Conservation (phyloP, 2,329 filamentous ascomycete species). For the Phialemonium atrogriseum region DNA sequence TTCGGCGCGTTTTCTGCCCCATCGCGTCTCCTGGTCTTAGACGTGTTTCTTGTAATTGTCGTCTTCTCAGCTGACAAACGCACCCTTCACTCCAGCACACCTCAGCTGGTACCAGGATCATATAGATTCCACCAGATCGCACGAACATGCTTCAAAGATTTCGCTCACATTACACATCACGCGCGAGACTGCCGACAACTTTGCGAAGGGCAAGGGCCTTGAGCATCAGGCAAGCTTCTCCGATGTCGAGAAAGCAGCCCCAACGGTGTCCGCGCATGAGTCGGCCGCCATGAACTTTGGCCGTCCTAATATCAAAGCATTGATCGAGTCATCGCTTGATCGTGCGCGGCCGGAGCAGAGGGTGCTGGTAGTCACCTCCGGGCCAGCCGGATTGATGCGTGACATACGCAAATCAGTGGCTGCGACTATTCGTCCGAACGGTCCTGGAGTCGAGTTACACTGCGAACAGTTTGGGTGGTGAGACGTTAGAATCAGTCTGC, state of each 20-base stretch:
- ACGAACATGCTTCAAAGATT: constrained; percentile 24
- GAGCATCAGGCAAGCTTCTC: neutral
- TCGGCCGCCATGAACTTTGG: constrained; percentile 20
- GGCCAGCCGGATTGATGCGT: constrained; percentile 30
- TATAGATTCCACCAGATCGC: constrained; percentile 21
- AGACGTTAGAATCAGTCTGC: too few relatives aligned
- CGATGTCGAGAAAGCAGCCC: neutral
- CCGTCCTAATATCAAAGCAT: constrained; percentile 26
- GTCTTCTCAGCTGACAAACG: neutral
- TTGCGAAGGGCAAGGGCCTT: constrained; percentile 5
- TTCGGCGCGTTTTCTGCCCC: too few relatives aligned
- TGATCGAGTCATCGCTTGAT: constrained; percentile 24
- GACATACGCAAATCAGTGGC: constrained; percentile 31
- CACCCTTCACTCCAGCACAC: constrained; percentile 8
- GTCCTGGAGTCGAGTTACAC: constrained; percentile 36
- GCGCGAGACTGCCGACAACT: constrained; percentile 2
- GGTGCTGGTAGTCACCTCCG: constrained; percentile 34
- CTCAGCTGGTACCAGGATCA: constrained; percentile 13
- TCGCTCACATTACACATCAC: constrained; percentile 26
- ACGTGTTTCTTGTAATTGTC: too few relatives aligned
- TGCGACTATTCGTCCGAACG: constrained; percentile 28
- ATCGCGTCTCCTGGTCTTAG: too few relatives aligned
- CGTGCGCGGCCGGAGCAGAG: constrained; percentile 21
- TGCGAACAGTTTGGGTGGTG: constrained; percentile 36
- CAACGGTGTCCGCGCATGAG: constrained; percentile 1